Evolutionary conservation across 2,329 filamentous ascomycete genomes (phyloP), one percentile per base, ranked within the genome.

Genomic region (Sclerotinia borealis): DNA sequence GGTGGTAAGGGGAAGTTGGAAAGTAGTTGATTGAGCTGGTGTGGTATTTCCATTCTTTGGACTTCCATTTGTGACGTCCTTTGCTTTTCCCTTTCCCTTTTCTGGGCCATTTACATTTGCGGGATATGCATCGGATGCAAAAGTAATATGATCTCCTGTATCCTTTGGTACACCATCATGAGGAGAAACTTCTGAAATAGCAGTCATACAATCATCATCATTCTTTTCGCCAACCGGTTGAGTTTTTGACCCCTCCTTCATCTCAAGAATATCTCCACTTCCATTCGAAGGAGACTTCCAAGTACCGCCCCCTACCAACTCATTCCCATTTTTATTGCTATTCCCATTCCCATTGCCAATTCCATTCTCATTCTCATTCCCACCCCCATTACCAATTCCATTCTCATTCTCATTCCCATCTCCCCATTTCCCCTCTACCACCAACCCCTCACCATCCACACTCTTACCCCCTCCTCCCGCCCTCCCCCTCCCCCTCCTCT

Each of bases 121-220:
- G 41, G 58, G 13, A 19, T 52, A 29, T 17, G 47, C 19, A 41
- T 19, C 34, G 2, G 47, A 25, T 22, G 47, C 47, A 60, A 60
- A 52, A 11, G 58, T 60, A 43, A 60, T 60, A 34, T 60, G 58
- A 41, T 60, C 58, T 5, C 31, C 47, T 29, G 25, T 11, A 13
- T 45, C 27, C 22, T 25, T 56, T 45, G 54, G 19, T 45, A 34
- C 15, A 25, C 39, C 39, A 45, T 27, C 54, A 45, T 13, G 39
- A 45, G 54, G 39, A 34, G 39, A 45, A 2, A 56, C 45, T 34
- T 45, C 54, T n/a, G 54, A 56, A 34, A 34, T 56, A 9, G 54
- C 39, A 22, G 39, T 56, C 39, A 45, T 45, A 34, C 39, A 45
- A 45, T 19, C 17, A 17, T 56, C 39, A 13, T 56, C 54, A 25